Evolutionary conservation across 805 yeast genomes (phyloP).

Genomic region (Candida sakaeoensis): DNA sequence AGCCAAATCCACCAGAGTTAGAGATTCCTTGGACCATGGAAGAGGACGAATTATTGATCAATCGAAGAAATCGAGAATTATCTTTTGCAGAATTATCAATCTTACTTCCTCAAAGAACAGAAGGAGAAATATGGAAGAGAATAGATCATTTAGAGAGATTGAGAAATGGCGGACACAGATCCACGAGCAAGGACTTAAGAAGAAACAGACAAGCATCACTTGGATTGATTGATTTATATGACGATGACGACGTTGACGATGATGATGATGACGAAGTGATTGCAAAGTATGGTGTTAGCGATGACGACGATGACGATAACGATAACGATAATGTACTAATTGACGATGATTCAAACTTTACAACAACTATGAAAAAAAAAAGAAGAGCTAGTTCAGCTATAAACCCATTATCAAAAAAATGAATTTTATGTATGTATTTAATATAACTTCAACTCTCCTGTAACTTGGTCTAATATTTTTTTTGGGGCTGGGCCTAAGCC

Average conservation of each 20-base stretch:
- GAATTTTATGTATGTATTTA: constrained; percentile 9
- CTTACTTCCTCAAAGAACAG: constrained; percentile 67
- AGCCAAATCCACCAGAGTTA: constrained; percentile 16
- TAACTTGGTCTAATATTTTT: constrained; percentile 70
- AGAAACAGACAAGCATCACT: constrained; percentile 37
- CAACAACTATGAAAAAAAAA: constrained; percentile 20
- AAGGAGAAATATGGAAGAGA: constrained; percentile 67
- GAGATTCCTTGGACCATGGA: constrained; percentile 53
- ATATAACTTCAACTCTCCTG: constrained; percentile 74
- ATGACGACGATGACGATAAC: constrained; percentile 32
- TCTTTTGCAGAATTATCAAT: constrained; percentile 71
- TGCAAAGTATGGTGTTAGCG: constrained; percentile 34
- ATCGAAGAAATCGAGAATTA: constrained; percentile 54
- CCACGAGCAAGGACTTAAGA: constrained; percentile 23
- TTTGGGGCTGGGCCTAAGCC: constrained; percentile 98
- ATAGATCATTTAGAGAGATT: constrained; percentile 45
- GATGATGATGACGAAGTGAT: constrained; percentile 31
- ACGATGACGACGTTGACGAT: constrained; percentile 29
- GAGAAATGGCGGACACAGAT: constrained; percentile 27
- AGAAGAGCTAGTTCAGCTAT: constrained; percentile 43
- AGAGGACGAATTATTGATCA: constrained; percentile 65
- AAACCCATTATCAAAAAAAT: constrained; percentile 31
- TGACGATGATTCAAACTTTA: constrained; percentile 26
- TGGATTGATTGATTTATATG: constrained; percentile 42
- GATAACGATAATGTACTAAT: constrained; percentile 34